A percentile compares a stretch with the other conserved stretches of the same genome.
Conservation (phyloP, 768 basidiomycete species). For the Tephrocybe sp. region DNA sequence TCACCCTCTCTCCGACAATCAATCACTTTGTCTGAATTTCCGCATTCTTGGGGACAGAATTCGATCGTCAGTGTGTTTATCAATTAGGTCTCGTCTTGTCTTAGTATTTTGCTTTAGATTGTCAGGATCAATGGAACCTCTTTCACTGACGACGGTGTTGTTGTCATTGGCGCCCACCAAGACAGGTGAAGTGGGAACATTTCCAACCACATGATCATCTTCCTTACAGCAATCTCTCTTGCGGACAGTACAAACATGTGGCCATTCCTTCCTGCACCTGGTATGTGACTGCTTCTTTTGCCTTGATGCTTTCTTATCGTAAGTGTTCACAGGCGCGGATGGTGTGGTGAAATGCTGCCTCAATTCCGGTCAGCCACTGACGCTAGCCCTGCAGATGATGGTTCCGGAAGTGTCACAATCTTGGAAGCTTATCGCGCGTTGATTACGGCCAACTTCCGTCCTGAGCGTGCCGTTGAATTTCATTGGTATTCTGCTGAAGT, state of each 20-base stretch:
- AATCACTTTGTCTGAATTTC: slow-evolving; percentile 72
- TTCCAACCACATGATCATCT: slow-evolving; percentile 4
- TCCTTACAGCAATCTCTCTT: slow-evolving; percentile 8
- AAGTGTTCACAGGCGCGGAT: slow-evolving; percentile 42
- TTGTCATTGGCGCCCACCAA: slow-evolving; percentile 80
- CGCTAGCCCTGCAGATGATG: slow-evolving; percentile 54
- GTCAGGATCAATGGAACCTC: slow-evolving; percentile 75
- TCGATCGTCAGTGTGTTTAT: slow-evolving; percentile 51
- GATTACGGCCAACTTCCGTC: slow-evolving; percentile 66
- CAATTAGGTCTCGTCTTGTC: slow-evolving; percentile 7
- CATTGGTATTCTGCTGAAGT: slow-evolving; percentile 87
- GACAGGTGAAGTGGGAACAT: slow-evolving; percentile 56
- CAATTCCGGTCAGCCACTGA: slow-evolving; percentile 20
- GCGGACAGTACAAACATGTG: slow-evolving; percentile 64
- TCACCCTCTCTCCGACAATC: slow-evolving; percentile 50
- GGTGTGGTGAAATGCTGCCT: slow-evolving; percentile 31
- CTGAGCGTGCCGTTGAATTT: slow-evolving; percentile 69
- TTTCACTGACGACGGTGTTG: slow-evolving; percentile 53
- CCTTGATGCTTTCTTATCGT: slow-evolving; percentile 23
- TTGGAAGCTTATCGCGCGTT: slow-evolving; percentile 75
- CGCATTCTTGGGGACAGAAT: slow-evolving; percentile 85
- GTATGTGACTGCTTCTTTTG: slow-evolving; percentile 35
- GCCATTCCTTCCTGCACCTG: slow-evolving; percentile 78
- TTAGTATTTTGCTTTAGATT: slow-evolving; percentile 47
- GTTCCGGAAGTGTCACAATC: slow-evolving; percentile 79